Evolutionary conservation across 2,329 filamentous ascomycete genomes (phyloP).

Genomic region (Cercospora beticola): DNA sequence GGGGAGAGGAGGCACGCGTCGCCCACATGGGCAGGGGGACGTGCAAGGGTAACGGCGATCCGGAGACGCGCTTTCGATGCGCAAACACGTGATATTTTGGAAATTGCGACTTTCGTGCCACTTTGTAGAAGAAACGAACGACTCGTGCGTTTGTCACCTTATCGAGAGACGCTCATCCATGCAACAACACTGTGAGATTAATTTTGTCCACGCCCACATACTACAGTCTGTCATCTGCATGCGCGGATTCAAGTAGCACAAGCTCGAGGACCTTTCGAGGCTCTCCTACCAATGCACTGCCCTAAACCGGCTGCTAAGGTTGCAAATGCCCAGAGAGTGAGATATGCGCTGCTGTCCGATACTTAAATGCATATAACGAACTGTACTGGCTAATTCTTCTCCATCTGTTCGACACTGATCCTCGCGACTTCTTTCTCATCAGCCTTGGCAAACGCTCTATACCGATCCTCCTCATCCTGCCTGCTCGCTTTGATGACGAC

Average conservation of each 20-base stretch:
- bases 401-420: conserved; percentile 7
- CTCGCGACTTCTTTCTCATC: conserved; percentile 19
- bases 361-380: background rate
- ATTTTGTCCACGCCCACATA: background rate
- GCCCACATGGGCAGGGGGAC: background rate
- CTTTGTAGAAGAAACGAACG: background rate
- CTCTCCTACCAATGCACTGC: background rate
- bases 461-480: conserved; percentile 27
- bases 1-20: background rate
- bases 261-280: background rate
- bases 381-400: background rate
- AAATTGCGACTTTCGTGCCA: background rate
- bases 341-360: background rate
- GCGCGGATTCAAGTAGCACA: background rate
- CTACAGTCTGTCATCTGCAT: background rate
- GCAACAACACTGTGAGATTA: background rate
- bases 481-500: conserved; percentile 25
- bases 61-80: background rate
- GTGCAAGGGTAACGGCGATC: background rate
- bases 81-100: background rate
- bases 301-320: background rate
- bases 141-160: background rate
- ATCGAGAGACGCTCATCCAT: background rate
- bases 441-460: conserved; percentile 22
- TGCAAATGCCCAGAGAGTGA: background rate